These are phyloP conservation scores for Lecanicillium sp. DNA, from an alignment of 2,329 filamentous ascomycete species.

Conservation along the genomic window DNA sequence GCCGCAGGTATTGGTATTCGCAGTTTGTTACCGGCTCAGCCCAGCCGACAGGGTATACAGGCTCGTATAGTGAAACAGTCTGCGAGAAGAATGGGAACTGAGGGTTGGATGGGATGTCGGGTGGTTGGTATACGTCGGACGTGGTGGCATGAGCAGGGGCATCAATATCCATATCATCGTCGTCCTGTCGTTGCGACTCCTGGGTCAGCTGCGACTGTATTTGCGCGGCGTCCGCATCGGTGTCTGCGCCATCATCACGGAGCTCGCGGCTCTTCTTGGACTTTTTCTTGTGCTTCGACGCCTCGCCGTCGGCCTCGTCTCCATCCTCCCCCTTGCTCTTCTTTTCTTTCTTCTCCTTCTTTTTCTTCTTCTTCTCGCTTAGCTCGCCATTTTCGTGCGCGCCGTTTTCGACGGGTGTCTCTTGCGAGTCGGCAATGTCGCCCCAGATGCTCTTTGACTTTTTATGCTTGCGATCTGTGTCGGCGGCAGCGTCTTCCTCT, in stretches of 20 bases:
- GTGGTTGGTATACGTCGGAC: constrained; percentile 28
- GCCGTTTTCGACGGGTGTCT: constrained; percentile 9
- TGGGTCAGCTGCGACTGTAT: constrained; percentile 3
- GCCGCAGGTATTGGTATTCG: constrained; percentile 66
- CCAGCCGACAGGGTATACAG: constrained; percentile 65
- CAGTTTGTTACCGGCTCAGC: constrained; percentile 62
- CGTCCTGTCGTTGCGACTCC: constrained; percentile 10
- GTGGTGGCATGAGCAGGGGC: constrained; percentile 18
- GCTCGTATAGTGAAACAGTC: constrained; percentile 72
- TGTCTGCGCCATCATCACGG: constrained; percentile 15
- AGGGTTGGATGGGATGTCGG: constrained; percentile 29
- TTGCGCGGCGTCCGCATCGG: constrained; percentile 14
- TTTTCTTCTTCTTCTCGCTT: constrained; percentile 25
- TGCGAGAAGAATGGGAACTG: constrained; percentile 70
- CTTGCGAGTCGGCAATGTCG: constrained; percentile 10
- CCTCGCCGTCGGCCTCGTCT: constrained; percentile 1
- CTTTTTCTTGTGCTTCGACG: constrained; percentile 13
- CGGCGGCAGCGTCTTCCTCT: constrained; percentile 31
- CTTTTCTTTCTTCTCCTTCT: constrained; percentile 21
- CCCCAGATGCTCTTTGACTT: constrained; percentile 39
- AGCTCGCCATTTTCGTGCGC: constrained; percentile 19
- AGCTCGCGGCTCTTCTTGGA: constrained; percentile 20
- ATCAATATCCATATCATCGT: constrained; percentile 34
- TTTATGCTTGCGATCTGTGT: constrained; percentile 39
- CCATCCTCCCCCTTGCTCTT: constrained; percentile 12